These are phyloP conservation scores for Talaromyces adpressus DNA, from an alignment of 495 filamentous ascomycete species.

Conservation along the genomic window DNA sequence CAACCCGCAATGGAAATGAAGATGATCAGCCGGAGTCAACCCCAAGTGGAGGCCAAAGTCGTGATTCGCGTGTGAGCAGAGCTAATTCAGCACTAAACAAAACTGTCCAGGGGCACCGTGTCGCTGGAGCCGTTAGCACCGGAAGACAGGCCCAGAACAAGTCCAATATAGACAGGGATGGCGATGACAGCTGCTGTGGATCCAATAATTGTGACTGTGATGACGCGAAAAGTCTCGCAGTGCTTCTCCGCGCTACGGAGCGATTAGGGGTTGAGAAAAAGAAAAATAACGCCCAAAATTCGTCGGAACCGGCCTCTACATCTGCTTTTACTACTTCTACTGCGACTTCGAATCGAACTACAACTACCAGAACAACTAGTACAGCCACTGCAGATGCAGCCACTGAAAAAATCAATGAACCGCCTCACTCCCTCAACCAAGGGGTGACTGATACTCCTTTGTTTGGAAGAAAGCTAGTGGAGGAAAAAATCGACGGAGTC, in stretches of 20 bases:
- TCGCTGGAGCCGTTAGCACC: background rate
- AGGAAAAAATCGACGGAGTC: background rate
- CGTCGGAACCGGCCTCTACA: background rate
- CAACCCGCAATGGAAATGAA: background rate
- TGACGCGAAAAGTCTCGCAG: constrained; percentile 8
- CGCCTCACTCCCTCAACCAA: constrained; percentile 7
- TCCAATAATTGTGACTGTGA: constrained; percentile 2
- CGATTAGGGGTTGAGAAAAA: background rate
- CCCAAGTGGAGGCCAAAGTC: background rate
- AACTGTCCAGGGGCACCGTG: background rate
- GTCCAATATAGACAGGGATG: background rate
- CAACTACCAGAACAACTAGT: background rate
- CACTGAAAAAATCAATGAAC: background rate
- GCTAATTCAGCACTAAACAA: background rate
- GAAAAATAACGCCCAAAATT: background rate
- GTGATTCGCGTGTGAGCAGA: background rate
- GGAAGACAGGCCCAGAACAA: background rate
- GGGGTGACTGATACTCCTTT: constrained; percentile 8
- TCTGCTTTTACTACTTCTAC: background rate
- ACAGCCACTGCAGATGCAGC: background rate
- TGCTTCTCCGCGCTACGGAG: constrained; percentile 6
- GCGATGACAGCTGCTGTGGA: constrained; percentile 2
- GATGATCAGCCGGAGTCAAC: background rate
- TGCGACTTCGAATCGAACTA: background rate
- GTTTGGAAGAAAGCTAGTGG: background rate